Evolutionary conservation across 2,329 filamentous ascomycete genomes (phyloP), one percentile per base, ranked within the genome.

Genomic region (Colletotrichum chrysophilum): DNA sequence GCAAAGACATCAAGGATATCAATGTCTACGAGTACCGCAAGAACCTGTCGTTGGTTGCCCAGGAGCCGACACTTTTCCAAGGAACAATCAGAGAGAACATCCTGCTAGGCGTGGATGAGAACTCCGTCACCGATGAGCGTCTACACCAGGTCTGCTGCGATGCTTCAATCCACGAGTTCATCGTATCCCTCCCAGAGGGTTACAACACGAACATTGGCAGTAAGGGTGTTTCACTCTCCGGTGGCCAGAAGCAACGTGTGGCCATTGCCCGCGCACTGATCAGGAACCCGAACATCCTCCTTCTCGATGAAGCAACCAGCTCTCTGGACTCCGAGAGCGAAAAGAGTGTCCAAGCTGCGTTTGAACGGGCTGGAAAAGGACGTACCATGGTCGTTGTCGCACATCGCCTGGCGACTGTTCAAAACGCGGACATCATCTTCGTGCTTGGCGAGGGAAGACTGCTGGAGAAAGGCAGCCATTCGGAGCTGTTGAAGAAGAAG

Each of bases 391-490:
- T 97, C 4, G 94, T 94, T 4, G 94, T 97, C 13, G 95, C 95
- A 2, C 95, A 96, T 82, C 88, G 94, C 16, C 86, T 96, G 65
- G 93, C 93, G 0, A 96, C 94, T 14, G 92, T 96, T 24, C 94
- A 94, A 82, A 93, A 96, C 78, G 94, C 94, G 2, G 93, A 96
- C 82, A 86, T 93, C n/a, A 96, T 96, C 56, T 95, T 94, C 79
- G 94, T 96, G 1, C 91, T 97, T 64, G 93, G 94, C 13, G 89
- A 92, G 76, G 91, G 93, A 28, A 89, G 87, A 78, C 85, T 91
- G 58, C 80, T 91, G 13, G 90, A 91, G 81, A 84, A 88, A 80
- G 90, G 90, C 13, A 90, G 80, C 21, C 90, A 92, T 76, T 74
- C 74, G 3, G 90, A 91, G 79, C 78, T 92, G 74, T 76, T 91